A percentile compares a stretch with the other conserved stretches of the same genome.
phyloP scores from a whole-genome alignment of 345 rosid species.

The Gossypium mustelinum region DNA sequence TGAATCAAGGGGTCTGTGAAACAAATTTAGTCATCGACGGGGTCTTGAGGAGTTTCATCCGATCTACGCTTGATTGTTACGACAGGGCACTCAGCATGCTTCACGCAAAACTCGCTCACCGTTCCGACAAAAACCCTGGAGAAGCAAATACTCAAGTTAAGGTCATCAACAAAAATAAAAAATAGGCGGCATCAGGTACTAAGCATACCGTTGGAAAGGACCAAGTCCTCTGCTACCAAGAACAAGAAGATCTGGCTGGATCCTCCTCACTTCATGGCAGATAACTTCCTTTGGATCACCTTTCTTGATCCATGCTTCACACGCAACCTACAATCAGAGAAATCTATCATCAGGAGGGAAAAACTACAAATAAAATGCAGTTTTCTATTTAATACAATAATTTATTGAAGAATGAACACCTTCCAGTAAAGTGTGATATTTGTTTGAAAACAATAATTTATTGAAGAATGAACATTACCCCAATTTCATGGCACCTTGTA shows the following conservation, averaged over 20 bases:
- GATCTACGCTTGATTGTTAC: slow-evolving; percentile 78
- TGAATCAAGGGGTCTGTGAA: background rate
- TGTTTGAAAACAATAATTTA: background rate
- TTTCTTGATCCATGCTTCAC: slow-evolving; percentile 84
- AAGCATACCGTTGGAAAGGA: slow-evolving; percentile 78
- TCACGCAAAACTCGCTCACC: slow-evolving; percentile 89
- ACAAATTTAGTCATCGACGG: slow-evolving; percentile 68
- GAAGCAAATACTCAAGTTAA: slow-evolving; percentile 1
- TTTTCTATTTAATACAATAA: background rate
- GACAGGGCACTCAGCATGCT: slow-evolving; percentile 96
- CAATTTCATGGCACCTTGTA: slow-evolving; percentile 63
- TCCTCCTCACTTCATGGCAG: slow-evolving; percentile 81
- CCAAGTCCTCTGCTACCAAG: slow-evolving; percentile 94
- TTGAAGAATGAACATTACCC: slow-evolving; percentile 45
- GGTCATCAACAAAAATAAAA: background rate
- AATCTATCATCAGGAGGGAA: background rate
- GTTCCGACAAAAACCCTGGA: slow-evolving; percentile 95
- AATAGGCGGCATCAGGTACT: background rate
- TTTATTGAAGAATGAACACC: slow-evolving; percentile 16
- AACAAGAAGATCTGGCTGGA: slow-evolving; percentile 77
- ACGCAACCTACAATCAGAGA: slow-evolving; percentile 50
- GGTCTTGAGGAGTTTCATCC: slow-evolving; percentile 70
- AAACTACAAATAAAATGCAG: background rate
- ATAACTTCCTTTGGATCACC: slow-evolving; percentile 89
- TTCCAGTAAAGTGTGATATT: slow-evolving; percentile 37